A percentile compares a stretch with the other conserved stretches of the same genome.
Conservation (phyloP, 768 basidiomycete genomes). For the Tephrocybe sp. region DNA sequence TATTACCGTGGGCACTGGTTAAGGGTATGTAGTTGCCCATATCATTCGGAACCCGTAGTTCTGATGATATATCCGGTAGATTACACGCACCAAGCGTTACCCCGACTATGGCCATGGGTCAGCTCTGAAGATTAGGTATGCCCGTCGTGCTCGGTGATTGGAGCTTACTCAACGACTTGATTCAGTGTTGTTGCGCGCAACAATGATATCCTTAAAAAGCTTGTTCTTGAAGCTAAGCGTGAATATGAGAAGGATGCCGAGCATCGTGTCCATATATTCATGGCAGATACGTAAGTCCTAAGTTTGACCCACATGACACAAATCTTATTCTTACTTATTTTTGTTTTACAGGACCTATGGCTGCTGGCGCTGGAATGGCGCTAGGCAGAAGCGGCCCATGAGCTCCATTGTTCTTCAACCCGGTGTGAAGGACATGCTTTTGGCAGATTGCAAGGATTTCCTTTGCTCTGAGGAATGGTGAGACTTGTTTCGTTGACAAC, state of each 20-base stretch:
- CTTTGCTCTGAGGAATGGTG: slow-evolving; percentile 82
- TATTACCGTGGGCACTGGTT: slow-evolving; percentile 91
- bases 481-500: slow-evolving; percentile 24
- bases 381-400: slow-evolving; percentile 86
- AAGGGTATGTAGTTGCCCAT: slow-evolving; percentile 45
- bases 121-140: slow-evolving; percentile 77
- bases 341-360: slow-evolving; percentile 51
- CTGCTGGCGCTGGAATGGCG: slow-evolving; percentile 87
- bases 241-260: slow-evolving; percentile 91
- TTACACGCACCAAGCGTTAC: slow-evolving; percentile 76
- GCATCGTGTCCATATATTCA: slow-evolving; percentile 85
- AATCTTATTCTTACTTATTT: no score
- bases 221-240: slow-evolving; percentile 83
- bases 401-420: slow-evolving; percentile 90
- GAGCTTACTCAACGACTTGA: slow-evolving; percentile 7
- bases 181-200: slow-evolving; percentile 81
- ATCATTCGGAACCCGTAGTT: slow-evolving; percentile 13
- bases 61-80: slow-evolving; percentile 39
- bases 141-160: slow-evolving; percentile 17
- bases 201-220: slow-evolving; percentile 83
- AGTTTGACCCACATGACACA: neutral
- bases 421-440: slow-evolving; percentile 87
- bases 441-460: slow-evolving; percentile 85
- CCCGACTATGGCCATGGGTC: slow-evolving; percentile 73
- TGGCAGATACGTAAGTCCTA: slow-evolving; percentile 78